Evolutionary conservation across 208 protist species (phyloP), one percentile per base, ranked within the genome.

Genomic region (Crithidia bombi): DNA sequence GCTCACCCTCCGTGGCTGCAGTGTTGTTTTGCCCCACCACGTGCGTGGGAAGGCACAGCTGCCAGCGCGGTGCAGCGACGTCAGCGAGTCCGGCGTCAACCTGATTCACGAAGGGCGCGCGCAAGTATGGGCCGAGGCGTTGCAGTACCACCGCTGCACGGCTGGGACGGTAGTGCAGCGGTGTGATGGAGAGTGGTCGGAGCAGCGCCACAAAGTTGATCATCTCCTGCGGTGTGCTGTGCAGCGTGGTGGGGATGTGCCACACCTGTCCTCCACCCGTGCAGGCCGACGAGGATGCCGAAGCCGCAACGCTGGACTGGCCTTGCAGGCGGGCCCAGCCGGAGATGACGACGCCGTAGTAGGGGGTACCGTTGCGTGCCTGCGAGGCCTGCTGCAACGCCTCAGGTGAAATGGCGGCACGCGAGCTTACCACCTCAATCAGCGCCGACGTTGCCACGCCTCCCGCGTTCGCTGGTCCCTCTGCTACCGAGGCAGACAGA

Each of bases 301-400:
- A 21, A 2, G 55, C 23, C 5, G 66, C 35, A 26, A 50, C 61
- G 19, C 30, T 38, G 23, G 32, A 43, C 30, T 69, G 38, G 19
- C 43, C 39, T 59, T 80, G 79, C 70, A 89, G 47, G 2, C 79
- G 71, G 12, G 90, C 85, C 90, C 85, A 95, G 15, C 85, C 87
- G 28, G 82, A 88, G 65, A 95, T 91, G 56, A 90, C 67, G 28
- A 95, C 73, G 15, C 81, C 85, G 66, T 84, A 92, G 73, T 88
- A 67, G 19, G 85, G 90, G 10, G 80, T 86, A 11, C 71, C 72
- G 2, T 32, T 32, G 28, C 49, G 71, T 23, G 54, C 67, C 4
- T 11, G 21, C 11, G 79, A 72, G 19, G 83, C 75, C 46, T 26
- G 50, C 36, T 76, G 61, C 59, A 92, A 66, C 35, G 69, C 66